Percentiles rank a stretch among this genome's conserved stretches.
Conservation (phyloP, 768 basidiomycete species). For the Auricularia heimuer region DNA sequence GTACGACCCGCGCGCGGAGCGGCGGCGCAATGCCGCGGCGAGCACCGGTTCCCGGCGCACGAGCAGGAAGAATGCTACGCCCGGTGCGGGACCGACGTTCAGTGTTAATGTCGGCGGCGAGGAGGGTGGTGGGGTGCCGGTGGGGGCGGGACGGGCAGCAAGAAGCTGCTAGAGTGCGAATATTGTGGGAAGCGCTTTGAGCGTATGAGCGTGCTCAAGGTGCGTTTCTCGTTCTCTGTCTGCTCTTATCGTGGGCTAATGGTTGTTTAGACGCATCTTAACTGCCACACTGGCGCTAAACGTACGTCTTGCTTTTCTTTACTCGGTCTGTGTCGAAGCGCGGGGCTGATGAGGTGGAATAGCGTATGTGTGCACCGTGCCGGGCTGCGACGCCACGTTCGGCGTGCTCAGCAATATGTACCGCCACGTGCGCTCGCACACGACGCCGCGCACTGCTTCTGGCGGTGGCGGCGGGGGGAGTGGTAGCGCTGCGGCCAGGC, state of each 20-base stretch:
- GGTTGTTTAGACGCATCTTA: background rate
- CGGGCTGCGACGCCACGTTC: background rate
- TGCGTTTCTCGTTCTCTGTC: too few relatives aligned
- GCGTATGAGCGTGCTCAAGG: background rate
- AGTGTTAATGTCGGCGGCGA: too few relatives aligned
- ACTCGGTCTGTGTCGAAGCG: background rate
- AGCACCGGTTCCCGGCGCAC: background rate
- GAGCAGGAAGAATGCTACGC: too few relatives aligned
- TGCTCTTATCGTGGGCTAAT: too few relatives aligned
- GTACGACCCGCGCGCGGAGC: background rate
- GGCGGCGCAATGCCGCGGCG: background rate
- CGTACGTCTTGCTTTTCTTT: background rate
- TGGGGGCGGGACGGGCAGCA: background rate
- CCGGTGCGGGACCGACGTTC: too few relatives aligned
- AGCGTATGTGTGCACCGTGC: background rate
- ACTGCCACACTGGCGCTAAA: background rate
- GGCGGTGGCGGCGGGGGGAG: background rate
- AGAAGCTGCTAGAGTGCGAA: background rate
- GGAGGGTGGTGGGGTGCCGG: too few relatives aligned
- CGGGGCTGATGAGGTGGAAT: background rate
- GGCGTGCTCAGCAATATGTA: constrained; percentile 2
- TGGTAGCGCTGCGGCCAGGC: background rate
- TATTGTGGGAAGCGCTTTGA: background rate
- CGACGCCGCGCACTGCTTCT: background rate
- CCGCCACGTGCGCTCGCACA: constrained; percentile 1